Evolutionary conservation across 2,329 filamentous ascomycete genomes (phyloP).

Genomic region (Aspergillus japonicus): DNA sequence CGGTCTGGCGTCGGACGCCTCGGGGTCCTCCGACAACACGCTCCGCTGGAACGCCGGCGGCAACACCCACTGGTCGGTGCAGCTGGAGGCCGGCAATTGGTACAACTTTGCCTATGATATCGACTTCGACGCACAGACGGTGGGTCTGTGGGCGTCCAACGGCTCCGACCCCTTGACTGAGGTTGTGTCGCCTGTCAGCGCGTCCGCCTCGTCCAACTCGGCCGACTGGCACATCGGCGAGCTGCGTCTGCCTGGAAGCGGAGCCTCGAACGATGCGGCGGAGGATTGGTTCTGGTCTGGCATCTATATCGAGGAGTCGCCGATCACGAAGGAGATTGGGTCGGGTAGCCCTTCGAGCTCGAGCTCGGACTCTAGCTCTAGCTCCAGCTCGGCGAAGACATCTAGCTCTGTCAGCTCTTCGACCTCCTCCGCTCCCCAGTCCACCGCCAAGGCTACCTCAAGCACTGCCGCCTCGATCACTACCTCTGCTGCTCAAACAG

Average conservation of each 20-base stretch:
- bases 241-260: slow-evolving; percentile 56
- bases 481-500: neutral
- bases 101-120: slow-evolving; percentile 75
- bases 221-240: slow-evolving; percentile 72
- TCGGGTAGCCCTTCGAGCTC: neutral
- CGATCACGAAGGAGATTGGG: neutral
- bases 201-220: slow-evolving; percentile 64
- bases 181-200: slow-evolving; percentile 60
- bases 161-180: slow-evolving; percentile 57
- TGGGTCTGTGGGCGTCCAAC: slow-evolving; percentile 70
- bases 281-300: slow-evolving; percentile 73
- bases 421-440: neutral
- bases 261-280: slow-evolving; percentile 51
- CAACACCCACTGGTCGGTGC: slow-evolving; percentile 61
- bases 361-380: neutral
- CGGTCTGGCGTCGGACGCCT: slow-evolving; percentile 56
- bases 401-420: neutral
- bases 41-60: slow-evolving; percentile 66
- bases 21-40: slow-evolving; percentile 51
- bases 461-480: neutral
- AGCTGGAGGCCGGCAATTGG: slow-evolving; percentile 64
- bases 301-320: slow-evolving; percentile 65
- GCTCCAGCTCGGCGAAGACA: neutral
- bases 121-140: slow-evolving; percentile 61
- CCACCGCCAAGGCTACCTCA: neutral